A percentile compares a stretch with the other conserved stretches of the same genome.
Evolutionary conservation across 1,284 basidiomycete species (phyloP).

Genomic region (Irpex sp.): DNA sequence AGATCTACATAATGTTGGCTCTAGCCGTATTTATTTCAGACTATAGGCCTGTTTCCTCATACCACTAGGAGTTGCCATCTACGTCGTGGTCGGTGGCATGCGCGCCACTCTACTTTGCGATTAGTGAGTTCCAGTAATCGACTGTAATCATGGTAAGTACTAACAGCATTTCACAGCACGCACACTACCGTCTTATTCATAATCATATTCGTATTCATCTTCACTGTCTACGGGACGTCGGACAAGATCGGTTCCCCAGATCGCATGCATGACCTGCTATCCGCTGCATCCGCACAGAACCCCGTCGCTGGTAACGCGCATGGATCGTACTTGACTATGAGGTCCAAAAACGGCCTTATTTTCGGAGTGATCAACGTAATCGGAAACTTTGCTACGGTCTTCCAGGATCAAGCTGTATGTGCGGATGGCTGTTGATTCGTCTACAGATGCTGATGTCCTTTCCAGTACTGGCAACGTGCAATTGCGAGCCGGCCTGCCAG

Average conservation of each 20-base stretch:
- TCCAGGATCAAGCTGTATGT: slow-evolving; percentile 42
- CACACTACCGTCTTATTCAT: slow-evolving; percentile 81
- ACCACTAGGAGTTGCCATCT: slow-evolving; percentile 50
- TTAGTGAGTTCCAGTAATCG: slow-evolving; percentile 21
- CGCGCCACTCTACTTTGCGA: slow-evolving; percentile 41
- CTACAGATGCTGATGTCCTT: background rate
- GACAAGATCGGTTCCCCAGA: slow-evolving; percentile 49
- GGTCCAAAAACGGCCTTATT: slow-evolving; percentile 77
- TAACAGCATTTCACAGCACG: slow-evolving; percentile 40
- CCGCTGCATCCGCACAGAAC: slow-evolving; percentile 33
- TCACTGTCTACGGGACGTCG: slow-evolving; percentile 71
- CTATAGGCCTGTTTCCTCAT: slow-evolving; percentile 60
- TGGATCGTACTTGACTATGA: slow-evolving; percentile 73
- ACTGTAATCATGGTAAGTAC: background rate
- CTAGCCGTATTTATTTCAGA: slow-evolving; percentile 14
- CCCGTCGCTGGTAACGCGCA: slow-evolving; percentile 58
- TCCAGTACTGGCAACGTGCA: slow-evolving; percentile 76
- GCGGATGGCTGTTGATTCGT: background rate
- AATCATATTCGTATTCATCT: slow-evolving; percentile 70
- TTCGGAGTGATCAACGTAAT: slow-evolving; percentile 89
- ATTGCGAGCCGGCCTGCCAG: slow-evolving; percentile 81
- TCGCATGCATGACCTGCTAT: slow-evolving; percentile 52
- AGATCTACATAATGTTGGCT: background rate
- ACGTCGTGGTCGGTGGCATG: slow-evolving; percentile 53
- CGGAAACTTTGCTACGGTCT: slow-evolving; percentile 60